phyloP scores from a whole-genome alignment of 2,329 filamentous ascomycete species.

The Fusarium sp. region DNA sequence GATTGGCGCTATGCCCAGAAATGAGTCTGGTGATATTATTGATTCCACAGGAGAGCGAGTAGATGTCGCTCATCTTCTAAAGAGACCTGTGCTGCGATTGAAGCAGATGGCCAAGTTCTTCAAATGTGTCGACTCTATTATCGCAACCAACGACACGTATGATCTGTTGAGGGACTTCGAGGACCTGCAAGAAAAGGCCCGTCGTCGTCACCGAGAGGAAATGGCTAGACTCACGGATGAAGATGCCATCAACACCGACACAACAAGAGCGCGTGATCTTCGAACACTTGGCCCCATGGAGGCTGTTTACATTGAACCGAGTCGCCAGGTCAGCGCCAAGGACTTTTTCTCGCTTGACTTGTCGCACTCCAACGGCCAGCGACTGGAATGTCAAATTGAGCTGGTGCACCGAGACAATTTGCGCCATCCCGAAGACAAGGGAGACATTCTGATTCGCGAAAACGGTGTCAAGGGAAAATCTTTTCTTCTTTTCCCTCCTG shows the following conservation, averaged over 20 bases:
- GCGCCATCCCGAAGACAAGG: constrained; percentile 72
- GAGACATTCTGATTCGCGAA: constrained; percentile 93
- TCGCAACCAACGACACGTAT: constrained; percentile 60
- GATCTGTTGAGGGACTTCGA: constrained; percentile 68
- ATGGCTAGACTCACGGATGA: constrained; percentile 84
- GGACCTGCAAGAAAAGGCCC: constrained; percentile 79
- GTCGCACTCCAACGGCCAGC: constrained; percentile 88
- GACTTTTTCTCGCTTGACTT: constrained; percentile 91
- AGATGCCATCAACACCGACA: constrained; percentile 85
- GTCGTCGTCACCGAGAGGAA: constrained; percentile 72
- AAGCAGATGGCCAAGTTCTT: constrained; percentile 90
- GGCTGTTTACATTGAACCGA: constrained; percentile 78
- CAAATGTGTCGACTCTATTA: constrained; percentile 72
- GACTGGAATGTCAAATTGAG: constrained; percentile 90
- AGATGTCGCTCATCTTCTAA: constrained; percentile 93
- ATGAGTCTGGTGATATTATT: constrained; percentile 74
- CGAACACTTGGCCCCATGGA: constrained; percentile 79
- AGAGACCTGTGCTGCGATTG: constrained; percentile 86
- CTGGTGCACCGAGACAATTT: constrained; percentile 86
- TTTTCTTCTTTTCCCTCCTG: constrained; percentile 92
- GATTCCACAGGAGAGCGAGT: constrained; percentile 87
- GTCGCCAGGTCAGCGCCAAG: constrained; percentile 85
- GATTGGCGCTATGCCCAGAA: constrained; percentile 69
- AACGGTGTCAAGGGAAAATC: constrained; percentile 77
- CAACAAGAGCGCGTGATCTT: constrained; percentile 82